Evolutionary conservation across 169 alveolate species (phyloP).

Genomic region (Plasmodium chabaudi): DNA sequence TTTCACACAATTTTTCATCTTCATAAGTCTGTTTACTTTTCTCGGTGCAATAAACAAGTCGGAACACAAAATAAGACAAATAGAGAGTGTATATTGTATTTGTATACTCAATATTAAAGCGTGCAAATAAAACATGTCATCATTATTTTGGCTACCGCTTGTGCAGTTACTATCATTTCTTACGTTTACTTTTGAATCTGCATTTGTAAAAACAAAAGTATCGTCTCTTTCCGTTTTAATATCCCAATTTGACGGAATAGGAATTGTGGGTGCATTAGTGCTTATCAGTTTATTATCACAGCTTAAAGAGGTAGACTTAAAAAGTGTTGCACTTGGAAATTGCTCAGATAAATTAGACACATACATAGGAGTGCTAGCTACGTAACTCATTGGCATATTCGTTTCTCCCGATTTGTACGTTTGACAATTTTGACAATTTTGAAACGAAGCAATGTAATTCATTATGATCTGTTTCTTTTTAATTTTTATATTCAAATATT

Average conservation of each 20-base stretch:
- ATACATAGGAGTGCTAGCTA: not conserved
- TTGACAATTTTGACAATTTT: not conserved
- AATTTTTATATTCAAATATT: slow-evolving; percentile 48
- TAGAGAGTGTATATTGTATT: slow-evolving; percentile 60
- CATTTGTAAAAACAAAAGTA: not conserved
- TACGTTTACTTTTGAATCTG: not conserved
- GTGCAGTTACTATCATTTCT: not conserved
- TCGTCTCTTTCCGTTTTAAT: not conserved
- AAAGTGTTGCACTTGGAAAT: not conserved
- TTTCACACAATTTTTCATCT: slow-evolving; percentile 2
- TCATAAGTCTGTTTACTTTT: slow-evolving; percentile 31
- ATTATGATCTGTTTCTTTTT: slow-evolving; percentile 12
- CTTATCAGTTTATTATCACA: not conserved
- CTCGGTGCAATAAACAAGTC: slow-evolving; percentile 45
- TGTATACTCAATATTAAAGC: slow-evolving; percentile 73
- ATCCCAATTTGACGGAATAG: not conserved
- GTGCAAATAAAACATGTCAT: slow-evolving; percentile 59
- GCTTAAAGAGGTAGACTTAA: not conserved
- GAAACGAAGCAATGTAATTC: slow-evolving; percentile 12
- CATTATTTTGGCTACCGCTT: slow-evolving; percentile 13
- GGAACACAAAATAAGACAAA: slow-evolving; percentile 52
- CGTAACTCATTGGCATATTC: not conserved
- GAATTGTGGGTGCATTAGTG: not conserved
- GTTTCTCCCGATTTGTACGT: not conserved
- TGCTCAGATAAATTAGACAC: not conserved